These are phyloP conservation scores for Zygotorulaspora mrakii DNA, from an alignment of 1,139 yeast species.

Conservation along the genomic window DNA sequence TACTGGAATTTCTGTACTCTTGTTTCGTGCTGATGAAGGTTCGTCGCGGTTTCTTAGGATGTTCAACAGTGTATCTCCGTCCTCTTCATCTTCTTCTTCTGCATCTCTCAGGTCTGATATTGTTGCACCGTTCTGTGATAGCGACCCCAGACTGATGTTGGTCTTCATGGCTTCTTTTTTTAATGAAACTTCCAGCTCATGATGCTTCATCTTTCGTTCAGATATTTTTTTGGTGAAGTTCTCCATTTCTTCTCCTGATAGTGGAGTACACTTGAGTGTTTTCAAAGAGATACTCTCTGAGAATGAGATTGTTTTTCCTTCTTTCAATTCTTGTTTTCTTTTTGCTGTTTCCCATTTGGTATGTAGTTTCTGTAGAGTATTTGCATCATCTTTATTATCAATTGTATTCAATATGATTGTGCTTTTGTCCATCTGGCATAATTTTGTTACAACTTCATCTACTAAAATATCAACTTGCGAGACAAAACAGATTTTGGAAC, in stretches of 20 bases:
- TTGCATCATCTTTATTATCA: slow-evolving; percentile 8
- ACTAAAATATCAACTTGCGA: slow-evolving; percentile 55
- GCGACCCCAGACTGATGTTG: slow-evolving; percentile 12
- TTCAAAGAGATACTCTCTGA: slow-evolving; percentile 22
- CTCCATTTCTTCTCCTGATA: slow-evolving; percentile 49
- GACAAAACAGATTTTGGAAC: slow-evolving; percentile 81
- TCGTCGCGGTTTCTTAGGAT: slow-evolving; percentile 18
- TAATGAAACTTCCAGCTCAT: slow-evolving; percentile 27
- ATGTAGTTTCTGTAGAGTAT: slow-evolving; percentile 40
- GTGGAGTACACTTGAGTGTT: slow-evolving; percentile 36
- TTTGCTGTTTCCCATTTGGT: slow-evolving; percentile 54
- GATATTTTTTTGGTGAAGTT: slow-evolving; percentile 48
- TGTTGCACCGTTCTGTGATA: slow-evolving; percentile 15
- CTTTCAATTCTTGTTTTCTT: slow-evolving; percentile 40
- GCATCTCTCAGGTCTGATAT: slow-evolving; percentile 6
- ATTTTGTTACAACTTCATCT: slow-evolving; percentile 41
- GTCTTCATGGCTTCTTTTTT: slow-evolving; percentile 21
- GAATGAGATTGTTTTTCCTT: slow-evolving; percentile 23
- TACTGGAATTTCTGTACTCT: slow-evolving; percentile 33
- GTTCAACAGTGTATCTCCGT: slow-evolving; percentile 23
- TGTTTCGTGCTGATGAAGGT: slow-evolving; percentile 15
- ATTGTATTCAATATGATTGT: slow-evolving; percentile 67
- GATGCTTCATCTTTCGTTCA: slow-evolving; percentile 37
- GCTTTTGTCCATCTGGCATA: slow-evolving; percentile 63
- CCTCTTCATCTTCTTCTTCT: slow-evolving; percentile 17